These are phyloP conservation scores for Fusarium sp. DNA, from an alignment of 2,329 filamentous ascomycete species.

Conservation along the genomic window DNA sequence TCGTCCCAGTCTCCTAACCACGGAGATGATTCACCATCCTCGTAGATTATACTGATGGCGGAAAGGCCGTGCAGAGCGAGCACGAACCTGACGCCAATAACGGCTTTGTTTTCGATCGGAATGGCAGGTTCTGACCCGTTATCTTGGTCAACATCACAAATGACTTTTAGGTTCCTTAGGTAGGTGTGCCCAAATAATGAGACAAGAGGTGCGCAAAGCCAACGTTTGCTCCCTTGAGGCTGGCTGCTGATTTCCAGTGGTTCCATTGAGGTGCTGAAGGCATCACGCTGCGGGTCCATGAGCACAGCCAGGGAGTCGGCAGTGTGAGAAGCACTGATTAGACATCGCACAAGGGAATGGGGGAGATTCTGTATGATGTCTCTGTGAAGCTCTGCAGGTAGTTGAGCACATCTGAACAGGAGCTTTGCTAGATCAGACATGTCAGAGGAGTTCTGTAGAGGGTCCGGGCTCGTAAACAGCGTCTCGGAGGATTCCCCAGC, in stretches of 20 bases:
- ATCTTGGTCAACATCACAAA: neutral
- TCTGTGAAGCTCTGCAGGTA: conserved; percentile 2
- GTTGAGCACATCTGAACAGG: neutral
- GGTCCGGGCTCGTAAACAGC: neutral
- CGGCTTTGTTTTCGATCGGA: neutral
- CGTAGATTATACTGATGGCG: neutral
- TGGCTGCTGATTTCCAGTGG: neutral
- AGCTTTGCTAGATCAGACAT: neutral
- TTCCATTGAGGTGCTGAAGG: neutral
- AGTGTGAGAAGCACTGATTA: neutral
- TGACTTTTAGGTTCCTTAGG: neutral
- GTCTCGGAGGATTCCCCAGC: neutral
- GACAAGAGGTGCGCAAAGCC: neutral
- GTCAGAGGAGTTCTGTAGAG: neutral
- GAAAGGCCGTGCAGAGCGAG: neutral
- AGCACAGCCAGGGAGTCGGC: neutral
- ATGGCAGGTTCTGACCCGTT: neutral
- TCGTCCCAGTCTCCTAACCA: neutral
- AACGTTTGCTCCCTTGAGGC: neutral
- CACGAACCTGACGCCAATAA: conserved; percentile 1
- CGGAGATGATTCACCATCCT: neutral
- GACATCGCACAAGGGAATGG: neutral
- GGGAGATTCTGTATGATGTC: neutral
- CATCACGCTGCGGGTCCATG: neutral
- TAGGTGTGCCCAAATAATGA: neutral